phyloP scores from a whole-genome alignment of 2,329 filamentous ascomycete genomes.

The Leptodontidium sp. region DNA sequence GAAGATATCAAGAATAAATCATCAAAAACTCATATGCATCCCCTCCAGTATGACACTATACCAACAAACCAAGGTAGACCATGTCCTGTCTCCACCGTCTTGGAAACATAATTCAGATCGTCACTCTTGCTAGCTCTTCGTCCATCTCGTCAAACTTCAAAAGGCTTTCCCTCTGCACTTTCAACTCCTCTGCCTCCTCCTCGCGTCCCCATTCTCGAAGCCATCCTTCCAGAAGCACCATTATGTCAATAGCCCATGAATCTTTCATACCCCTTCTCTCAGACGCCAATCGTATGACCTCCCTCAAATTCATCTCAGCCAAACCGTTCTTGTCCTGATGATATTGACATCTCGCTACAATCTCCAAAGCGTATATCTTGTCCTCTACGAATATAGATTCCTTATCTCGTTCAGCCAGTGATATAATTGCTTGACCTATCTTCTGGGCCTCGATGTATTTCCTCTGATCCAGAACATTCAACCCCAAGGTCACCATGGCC shows the following conservation, averaged over 20 bases:
- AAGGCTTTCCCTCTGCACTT: not conserved
- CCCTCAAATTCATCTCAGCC: not conserved
- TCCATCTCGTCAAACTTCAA: not conserved
- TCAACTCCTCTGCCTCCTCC: not conserved
- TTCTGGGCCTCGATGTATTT: not conserved
- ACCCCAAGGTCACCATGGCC: not conserved
- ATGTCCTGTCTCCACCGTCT: not conserved
- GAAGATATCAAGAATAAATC: constrained; percentile 19
- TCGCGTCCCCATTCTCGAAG: not conserved
- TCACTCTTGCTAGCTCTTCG: not conserved
- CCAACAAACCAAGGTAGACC: too few species aligned
- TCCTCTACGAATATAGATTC: not conserved
- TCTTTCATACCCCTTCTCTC: not conserved
- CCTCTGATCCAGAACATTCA: not conserved
- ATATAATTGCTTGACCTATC: not conserved
- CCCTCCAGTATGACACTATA: too few species aligned
- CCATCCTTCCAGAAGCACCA: not conserved
- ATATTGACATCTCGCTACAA: not conserved
- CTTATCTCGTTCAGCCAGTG: not conserved
- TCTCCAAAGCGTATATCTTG: not conserved
- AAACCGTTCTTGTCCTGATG: not conserved
- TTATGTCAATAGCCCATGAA: not conserved
- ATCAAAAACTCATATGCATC: constrained; percentile 2
- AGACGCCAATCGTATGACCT: not conserved
- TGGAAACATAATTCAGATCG: not conserved